These are phyloP conservation scores for Debaryomyces singareniensis DNA, from an alignment of 1,139 yeast species.

Conservation along the genomic window DNA sequence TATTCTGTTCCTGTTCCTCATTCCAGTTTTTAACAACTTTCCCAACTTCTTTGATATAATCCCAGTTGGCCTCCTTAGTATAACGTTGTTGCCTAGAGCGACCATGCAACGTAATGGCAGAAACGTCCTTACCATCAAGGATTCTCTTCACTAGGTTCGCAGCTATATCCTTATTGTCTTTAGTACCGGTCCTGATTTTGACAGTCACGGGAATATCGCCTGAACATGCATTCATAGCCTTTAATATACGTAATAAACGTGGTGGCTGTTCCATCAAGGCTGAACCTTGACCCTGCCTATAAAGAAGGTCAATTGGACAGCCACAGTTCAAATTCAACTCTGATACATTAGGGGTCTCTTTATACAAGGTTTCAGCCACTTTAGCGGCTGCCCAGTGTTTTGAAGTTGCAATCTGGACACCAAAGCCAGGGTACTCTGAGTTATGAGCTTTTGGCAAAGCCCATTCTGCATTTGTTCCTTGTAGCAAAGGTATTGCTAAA, in stretches of 20 bases:
- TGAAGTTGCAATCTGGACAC: slow-evolving; percentile 87
- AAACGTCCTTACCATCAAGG: slow-evolving; percentile 72
- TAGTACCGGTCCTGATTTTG: slow-evolving; percentile 87
- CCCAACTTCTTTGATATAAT: slow-evolving; percentile 74
- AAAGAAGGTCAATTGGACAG: slow-evolving; percentile 91
- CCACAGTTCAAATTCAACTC: slow-evolving; percentile 93
- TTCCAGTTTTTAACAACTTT: slow-evolving; percentile 57
- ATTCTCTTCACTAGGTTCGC: slow-evolving; percentile 63
- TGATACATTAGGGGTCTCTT: slow-evolving; percentile 48
- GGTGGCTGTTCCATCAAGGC: slow-evolving; percentile 91
- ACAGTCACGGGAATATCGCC: slow-evolving; percentile 90
- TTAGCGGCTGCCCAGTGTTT: slow-evolving; percentile 93
- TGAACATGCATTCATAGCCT: slow-evolving; percentile 83
- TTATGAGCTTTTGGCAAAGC: slow-evolving; percentile 89
- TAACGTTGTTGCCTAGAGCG: slow-evolving; percentile 94
- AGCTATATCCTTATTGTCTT: slow-evolving; percentile 84
- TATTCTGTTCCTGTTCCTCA: slow-evolving; percentile 43
- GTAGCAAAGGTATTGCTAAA: slow-evolving; percentile 72
- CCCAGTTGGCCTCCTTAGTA: slow-evolving; percentile 90
- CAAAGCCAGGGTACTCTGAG: slow-evolving; percentile 81
- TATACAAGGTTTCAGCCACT: slow-evolving; percentile 74
- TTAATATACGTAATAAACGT: slow-evolving; percentile 66
- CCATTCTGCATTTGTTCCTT: slow-evolving; percentile 94
- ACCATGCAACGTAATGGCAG: slow-evolving; percentile 92
- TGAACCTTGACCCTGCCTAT: slow-evolving; percentile 92